Percentiles rank a stretch among this genome's conserved stretches.
phyloP scores from a whole-genome alignment of 106 monocot species.

The Dendrobium huoshanense region DNA sequence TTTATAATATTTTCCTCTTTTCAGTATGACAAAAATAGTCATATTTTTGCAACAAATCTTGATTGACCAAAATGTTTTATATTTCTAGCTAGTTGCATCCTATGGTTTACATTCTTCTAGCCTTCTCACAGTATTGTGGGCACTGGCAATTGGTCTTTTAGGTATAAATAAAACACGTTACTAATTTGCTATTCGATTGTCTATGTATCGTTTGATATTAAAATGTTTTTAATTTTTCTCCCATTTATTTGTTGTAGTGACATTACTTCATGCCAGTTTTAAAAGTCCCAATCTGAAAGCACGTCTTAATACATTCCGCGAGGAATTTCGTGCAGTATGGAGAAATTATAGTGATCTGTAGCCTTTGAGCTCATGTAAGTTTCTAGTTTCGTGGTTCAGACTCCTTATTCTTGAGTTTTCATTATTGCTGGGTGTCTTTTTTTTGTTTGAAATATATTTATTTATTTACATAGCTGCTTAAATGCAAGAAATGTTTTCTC shows the following conservation, averaged over 20 bases:
- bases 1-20: slow-evolving; percentile 6
- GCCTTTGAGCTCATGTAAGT: not conserved
- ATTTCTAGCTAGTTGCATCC: slow-evolving; percentile 52
- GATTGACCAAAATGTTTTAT: not conserved
- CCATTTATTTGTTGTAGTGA: slow-evolving; percentile 33
- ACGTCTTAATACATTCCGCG: slow-evolving; percentile 94
- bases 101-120: slow-evolving; percentile 70
- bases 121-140: slow-evolving; percentile 69
- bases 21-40: not conserved
- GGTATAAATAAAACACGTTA: slow-evolving; percentile 29
- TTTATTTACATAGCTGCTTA: not conserved
- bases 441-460: not conserved
- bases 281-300: slow-evolving; percentile 97
- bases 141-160: slow-evolving; percentile 49
- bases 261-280: slow-evolving; percentile 88
- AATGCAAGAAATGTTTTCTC: too few relatives aligned
- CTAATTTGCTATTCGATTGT: not conserved
- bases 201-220: not conserved
- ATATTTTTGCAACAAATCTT: not conserved
- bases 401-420: not conserved
- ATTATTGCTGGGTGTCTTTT: not conserved
- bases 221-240: not conserved
- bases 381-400: not conserved
- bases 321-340: slow-evolving; percentile 99
- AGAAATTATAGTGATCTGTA: slow-evolving; percentile 92